A percentile compares a stretch with the other conserved stretches of the same genome.
phyloP scores from a whole-genome alignment of 1,284 basidiomycete genomes.

The Ganoderma sinense region DNA sequence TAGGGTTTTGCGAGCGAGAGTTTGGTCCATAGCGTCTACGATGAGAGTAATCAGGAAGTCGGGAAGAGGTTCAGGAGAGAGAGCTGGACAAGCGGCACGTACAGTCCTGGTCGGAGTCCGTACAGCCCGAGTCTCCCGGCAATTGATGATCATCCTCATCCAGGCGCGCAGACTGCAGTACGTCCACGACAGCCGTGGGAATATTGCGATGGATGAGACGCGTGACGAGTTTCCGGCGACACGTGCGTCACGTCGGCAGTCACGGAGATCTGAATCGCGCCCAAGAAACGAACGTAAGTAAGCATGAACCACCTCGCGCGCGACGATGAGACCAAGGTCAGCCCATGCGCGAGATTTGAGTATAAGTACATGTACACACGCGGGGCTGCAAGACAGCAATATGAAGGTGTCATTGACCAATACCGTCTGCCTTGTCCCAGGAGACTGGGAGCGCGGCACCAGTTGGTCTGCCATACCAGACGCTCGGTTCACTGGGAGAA shows the following conservation, averaged over 20 bases:
- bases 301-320: background rate
- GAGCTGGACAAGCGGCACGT: constrained; percentile 3
- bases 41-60: background rate
- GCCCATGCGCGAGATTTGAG: background rate
- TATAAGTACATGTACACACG: background rate
- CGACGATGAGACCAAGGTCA: background rate
- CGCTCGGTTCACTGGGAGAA: constrained; percentile 24
- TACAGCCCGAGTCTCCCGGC: constrained; percentile 14
- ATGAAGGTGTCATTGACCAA: background rate
- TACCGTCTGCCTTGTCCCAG: constrained; percentile 12
- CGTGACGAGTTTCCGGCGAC: constrained; percentile 9
- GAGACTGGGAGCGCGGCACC: constrained; percentile 16
- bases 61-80: constrained; percentile 9
- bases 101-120: background rate
- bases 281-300: background rate
- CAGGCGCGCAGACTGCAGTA: constrained; percentile 7
- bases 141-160: constrained; percentile 22
- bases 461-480: constrained; percentile 18
- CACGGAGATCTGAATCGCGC: background rate
- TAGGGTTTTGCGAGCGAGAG: constrained; percentile 71
- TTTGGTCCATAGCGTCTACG: constrained; percentile 65
- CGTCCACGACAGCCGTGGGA: constrained; percentile 24
- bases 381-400: background rate
- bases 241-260: background rate
- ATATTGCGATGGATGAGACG: constrained; percentile 22